Evolutionary conservation across 78 protist species (phyloP).

Genomic region (Dictyostelium citrinum): DNA sequence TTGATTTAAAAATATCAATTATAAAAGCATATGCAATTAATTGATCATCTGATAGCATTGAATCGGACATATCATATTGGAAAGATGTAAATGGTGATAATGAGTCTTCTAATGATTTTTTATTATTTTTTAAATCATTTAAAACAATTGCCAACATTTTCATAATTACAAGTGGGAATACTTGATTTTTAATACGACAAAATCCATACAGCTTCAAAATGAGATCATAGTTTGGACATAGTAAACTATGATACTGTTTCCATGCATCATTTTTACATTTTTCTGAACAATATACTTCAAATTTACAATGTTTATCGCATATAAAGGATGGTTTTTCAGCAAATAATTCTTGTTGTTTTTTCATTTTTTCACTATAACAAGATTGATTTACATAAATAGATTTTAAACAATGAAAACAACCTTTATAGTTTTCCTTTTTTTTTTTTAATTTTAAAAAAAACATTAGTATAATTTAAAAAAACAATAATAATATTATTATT

Average conservation of each 20-base stretch:
- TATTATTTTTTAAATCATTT: background rate
- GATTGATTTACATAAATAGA: background rate
- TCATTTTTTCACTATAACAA: background rate
- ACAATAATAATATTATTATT: background rate
- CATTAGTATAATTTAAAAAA: background rate
- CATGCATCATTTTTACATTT: constrained; percentile 3
- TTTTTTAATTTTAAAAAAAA: background rate
- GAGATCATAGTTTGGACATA: constrained; percentile 1
- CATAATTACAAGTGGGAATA: constrained; percentile 43
- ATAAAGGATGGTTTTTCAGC: background rate
- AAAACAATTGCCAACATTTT: constrained; percentile 31
- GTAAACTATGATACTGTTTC: constrained; percentile 20
- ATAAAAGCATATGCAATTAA: background rate
- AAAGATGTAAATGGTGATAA: constrained; percentile 40
- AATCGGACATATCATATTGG: background rate
- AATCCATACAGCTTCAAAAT: background rate
- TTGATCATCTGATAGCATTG: background rate
- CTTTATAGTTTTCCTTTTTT: background rate
- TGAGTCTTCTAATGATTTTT: background rate
- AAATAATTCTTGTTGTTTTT: background rate
- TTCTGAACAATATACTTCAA: constrained; percentile 41
- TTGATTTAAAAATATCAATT: constrained; percentile 1
- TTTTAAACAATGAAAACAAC: constrained; percentile 38
- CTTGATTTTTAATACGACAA: background rate
- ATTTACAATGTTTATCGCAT: constrained; percentile 1